A percentile compares a stretch with the other conserved stretches of the same genome.
These are phyloP conservation scores for Geotrichum candidum DNA, from an alignment of 1,139 yeast genomes.

Conservation along the genomic window DNA sequence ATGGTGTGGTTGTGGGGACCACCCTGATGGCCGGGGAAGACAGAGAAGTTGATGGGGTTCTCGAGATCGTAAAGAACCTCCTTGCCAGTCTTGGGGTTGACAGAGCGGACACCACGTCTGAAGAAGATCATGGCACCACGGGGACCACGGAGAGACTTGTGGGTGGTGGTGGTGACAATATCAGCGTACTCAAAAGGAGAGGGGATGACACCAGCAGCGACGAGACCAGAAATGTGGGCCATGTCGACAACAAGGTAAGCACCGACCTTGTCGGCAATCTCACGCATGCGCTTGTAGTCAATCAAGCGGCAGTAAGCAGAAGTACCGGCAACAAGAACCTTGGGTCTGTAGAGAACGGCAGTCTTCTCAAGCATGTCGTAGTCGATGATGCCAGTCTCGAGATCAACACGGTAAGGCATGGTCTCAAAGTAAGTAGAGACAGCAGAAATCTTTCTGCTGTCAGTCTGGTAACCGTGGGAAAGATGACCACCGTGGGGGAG, in stretches of 20 bases:
- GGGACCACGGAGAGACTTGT: constrained; percentile 95
- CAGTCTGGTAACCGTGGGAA: constrained; percentile 93
- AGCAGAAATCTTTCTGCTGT: constrained; percentile 78
- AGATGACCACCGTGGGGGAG: constrained; percentile 97
- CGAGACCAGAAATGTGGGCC: constrained; percentile 95
- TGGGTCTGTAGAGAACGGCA: constrained; percentile 85
- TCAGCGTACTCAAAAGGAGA: constrained; percentile 94
- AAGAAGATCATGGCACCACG: constrained; percentile 98
- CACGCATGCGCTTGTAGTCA: constrained; percentile 83
- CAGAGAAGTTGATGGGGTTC: constrained; percentile 86
- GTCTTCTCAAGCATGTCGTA: constrained; percentile 82
- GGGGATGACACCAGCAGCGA: constrained; percentile 86
- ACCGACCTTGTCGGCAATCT: constrained; percentile 87
- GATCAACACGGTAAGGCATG: constrained; percentile 89
- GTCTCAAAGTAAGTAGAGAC: constrained; percentile 93
- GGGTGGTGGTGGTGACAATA: constrained; percentile 95
- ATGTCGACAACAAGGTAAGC: constrained; percentile 88
- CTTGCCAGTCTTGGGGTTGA: constrained; percentile 75
- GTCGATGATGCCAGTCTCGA: constrained; percentile 82
- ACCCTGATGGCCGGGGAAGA: constrained; percentile 98
- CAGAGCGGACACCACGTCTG: constrained; percentile 83
- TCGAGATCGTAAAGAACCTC: constrained; percentile 83
- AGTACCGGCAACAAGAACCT: constrained; percentile 92
- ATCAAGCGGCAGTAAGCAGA: constrained; percentile 90
- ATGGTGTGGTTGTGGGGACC: constrained; percentile 98